Base-by-base conservation (phyloP, 2,329 filamentous ascomycete species). In the Pseudocercospora cruenta region DNA sequence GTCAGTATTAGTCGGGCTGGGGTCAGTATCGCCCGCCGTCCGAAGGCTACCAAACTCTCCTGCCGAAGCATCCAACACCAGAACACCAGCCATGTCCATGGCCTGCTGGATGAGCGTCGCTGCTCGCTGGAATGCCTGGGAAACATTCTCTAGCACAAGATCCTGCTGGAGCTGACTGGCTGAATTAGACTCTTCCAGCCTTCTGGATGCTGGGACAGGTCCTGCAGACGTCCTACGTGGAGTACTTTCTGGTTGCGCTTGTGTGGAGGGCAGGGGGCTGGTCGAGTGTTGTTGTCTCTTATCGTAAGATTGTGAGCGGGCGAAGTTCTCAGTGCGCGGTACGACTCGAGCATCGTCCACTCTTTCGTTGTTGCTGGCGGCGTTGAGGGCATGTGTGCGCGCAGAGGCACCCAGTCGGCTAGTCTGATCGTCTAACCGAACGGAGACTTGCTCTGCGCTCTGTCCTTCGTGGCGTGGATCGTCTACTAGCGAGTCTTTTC, bases 61-160 rank as follows among this genome's bases (percentile, higher is more conserved):
- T 4, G 66, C 64, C 1, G 62, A 31, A 39, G 70, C 76, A 67
- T 80, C 79, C 33, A 82, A 66, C 58, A 81, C 80, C 0, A 80
- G 69, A 24, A 84, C 82, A 9, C 82, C 82, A 5, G 82, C 81
- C 14, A 81, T 78, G 8, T 75, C 74, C 21, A 85, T 73, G 24
- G 82, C 60, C 22, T 58, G 47, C 36, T 65, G 55, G 16, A 68
- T 55, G 2, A 66, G 62, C 14, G 21, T 53, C 7, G 66, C 66
- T 10, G 66, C 66, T 28, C 66, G 63, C n/a, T 63, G 28, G 21
- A 68, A 66, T 4, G 60, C 57, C 28, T 61, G 55, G 3, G 36
- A 6, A 10, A 60, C 54, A 21, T 61, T 43, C 10, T 43, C 45
- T 4, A 63, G 60, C 4, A 66, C 43, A 22, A 54, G 22, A 55